Conservation (phyloP, 2,329 filamentous ascomycete species). For the Emericellopsis atlantica region DNA sequence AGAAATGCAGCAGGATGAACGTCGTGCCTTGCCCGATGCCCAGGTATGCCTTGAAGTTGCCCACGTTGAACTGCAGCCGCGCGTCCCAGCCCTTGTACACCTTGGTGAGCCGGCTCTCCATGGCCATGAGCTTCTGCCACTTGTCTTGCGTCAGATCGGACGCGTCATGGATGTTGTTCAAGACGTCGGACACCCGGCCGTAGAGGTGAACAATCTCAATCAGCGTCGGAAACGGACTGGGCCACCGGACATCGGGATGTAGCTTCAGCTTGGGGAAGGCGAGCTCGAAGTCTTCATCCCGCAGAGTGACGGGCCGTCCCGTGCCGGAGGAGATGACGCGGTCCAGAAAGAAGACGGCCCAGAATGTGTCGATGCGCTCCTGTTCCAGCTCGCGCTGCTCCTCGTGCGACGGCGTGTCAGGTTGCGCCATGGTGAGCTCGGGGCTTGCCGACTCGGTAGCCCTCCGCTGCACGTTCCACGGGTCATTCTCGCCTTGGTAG, state of each 20-base stretch:
- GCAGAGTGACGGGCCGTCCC: slow-evolving; percentile 69
- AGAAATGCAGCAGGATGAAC: slow-evolving; percentile 77
- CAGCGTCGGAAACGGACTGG: slow-evolving; percentile 66
- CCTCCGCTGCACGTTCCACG: slow-evolving; percentile 32
- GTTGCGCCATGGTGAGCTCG: slow-evolving; percentile 27
- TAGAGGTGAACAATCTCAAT: slow-evolving; percentile 80
- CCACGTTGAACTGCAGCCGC: slow-evolving; percentile 68
- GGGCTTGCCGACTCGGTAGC: slow-evolving; percentile 16
- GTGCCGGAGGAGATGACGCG: slow-evolving; percentile 80
- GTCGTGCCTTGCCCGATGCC: slow-evolving; percentile 72
- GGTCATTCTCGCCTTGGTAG: slow-evolving; percentile 38
- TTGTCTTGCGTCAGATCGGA: slow-evolving; percentile 66
- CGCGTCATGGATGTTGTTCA: slow-evolving; percentile 67
- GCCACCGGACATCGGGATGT: slow-evolving; percentile 52
- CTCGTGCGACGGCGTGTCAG: slow-evolving; percentile 26
- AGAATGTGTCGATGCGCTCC: slow-evolving; percentile 77
- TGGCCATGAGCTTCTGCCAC: slow-evolving; percentile 56
- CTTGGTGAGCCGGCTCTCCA: slow-evolving; percentile 67
- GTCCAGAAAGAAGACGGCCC: slow-evolving; percentile 82
- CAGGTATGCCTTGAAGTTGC: slow-evolving; percentile 78
- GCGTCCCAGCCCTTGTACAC: slow-evolving; percentile 62
- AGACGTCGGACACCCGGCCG: slow-evolving; percentile 68
- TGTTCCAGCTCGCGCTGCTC: slow-evolving; percentile 60
- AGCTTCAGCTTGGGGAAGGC: slow-evolving; percentile 44
- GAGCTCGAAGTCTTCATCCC: slow-evolving; percentile 76